Evolutionary conservation across 75 land plant species (phyloP).

Genomic region (Cryptomeria japonica): DNA sequence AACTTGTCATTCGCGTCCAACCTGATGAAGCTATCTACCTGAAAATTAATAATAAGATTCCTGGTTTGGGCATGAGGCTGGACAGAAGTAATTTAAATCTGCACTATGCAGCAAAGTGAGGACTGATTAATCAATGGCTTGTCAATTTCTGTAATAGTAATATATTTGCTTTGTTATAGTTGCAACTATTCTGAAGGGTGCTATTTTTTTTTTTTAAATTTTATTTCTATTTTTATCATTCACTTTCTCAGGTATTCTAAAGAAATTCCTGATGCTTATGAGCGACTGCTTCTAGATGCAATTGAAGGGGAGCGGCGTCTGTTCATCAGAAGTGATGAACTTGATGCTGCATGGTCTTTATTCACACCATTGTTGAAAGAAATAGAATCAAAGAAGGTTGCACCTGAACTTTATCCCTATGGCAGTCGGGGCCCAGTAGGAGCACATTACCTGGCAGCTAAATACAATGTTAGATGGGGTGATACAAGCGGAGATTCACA

Average conservation of each 20-base stretch:
- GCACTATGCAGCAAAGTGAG: conserved; percentile 84
- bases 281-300: conserved; percentile 88
- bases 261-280: conserved; percentile 95
- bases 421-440: conserved; percentile 95
- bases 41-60: conserved; percentile 96
- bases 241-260: conserved; percentile 54
- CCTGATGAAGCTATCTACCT: conserved; percentile 98
- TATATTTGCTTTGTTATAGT: background rate
- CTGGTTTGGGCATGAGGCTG: conserved; percentile 92
- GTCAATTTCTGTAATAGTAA: conserved; percentile 8
- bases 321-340: conserved; percentile 89
- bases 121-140: background rate
- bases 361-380: conserved; percentile 93
- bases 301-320: conserved; percentile 90
- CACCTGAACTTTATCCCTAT: conserved; percentile 89
- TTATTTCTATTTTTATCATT: background rate
- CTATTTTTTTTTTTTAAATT: background rate
- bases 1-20: conserved; percentile 90
- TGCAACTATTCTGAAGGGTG: background rate
- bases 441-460: conserved; percentile 91
- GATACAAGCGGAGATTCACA: conserved; percentile 45
- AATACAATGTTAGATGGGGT: conserved; percentile 91
- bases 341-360: conserved; percentile 93
- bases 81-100: conserved; percentile 92
- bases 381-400: conserved; percentile 68